Conservation (phyloP, 352 stramenopile genomes). For the Globisporangium irregulare region DNA sequence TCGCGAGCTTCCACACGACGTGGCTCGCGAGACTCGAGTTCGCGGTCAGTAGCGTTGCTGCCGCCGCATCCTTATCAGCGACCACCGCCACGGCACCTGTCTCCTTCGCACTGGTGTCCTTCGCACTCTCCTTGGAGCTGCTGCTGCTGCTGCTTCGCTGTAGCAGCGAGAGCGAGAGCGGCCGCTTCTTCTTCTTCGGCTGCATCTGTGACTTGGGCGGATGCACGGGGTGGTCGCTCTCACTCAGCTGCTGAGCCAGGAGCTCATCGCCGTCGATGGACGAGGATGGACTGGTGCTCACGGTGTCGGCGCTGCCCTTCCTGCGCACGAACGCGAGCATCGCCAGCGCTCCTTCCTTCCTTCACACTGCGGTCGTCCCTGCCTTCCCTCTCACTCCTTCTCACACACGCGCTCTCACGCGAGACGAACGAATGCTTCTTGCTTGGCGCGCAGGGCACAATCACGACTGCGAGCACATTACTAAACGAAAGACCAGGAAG, state of each 20-base stretch:
- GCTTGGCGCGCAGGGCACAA: slow-evolving; percentile 6
- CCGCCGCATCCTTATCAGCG: slow-evolving; percentile 10
- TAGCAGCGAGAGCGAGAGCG: slow-evolving; percentile 12
- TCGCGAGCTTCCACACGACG: slow-evolving; percentile 61
- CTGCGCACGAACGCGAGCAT: slow-evolving; percentile 20
- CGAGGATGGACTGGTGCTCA: slow-evolving; percentile 19
- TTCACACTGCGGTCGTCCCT: background rate
- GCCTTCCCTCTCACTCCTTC: background rate
- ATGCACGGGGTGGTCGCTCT: background rate
- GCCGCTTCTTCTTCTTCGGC: slow-evolving; percentile 14
- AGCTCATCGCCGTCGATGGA: slow-evolving; percentile 18
- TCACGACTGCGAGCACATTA: slow-evolving; percentile 8
- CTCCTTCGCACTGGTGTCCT: background rate
- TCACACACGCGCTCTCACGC: background rate
- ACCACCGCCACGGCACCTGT: background rate
- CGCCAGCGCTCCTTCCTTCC: background rate
- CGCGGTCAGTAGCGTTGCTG: slow-evolving; percentile 5
- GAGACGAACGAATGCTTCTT: slow-evolving; percentile 1
- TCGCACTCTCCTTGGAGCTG: background rate
- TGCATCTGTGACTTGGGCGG: background rate
- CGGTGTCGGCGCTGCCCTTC: slow-evolving; percentile 22
- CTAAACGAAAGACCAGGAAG: slow-evolving; percentile 6
- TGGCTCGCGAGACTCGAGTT: slow-evolving; percentile 37
- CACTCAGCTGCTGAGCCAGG: slow-evolving; percentile 5
- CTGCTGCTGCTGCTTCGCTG: slow-evolving; percentile 10